These are phyloP conservation scores for Acanthamoeba royreba DNA, from an alignment of 208 protist genomes.

Conservation along the genomic window DNA sequence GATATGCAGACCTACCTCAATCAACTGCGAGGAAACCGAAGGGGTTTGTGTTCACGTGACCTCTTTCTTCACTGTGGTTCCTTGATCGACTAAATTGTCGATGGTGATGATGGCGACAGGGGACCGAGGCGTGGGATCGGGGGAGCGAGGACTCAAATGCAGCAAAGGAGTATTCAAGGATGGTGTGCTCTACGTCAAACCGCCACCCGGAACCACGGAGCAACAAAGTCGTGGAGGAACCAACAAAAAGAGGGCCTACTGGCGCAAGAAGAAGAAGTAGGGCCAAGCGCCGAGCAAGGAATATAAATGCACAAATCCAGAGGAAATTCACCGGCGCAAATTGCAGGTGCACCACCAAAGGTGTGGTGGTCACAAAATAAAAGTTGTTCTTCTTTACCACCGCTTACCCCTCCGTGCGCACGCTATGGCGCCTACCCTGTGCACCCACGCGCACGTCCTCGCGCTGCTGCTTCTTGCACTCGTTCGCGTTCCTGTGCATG, in stretches of 20 bases:
- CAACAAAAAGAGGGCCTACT: not conserved
- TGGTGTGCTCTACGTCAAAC: not conserved
- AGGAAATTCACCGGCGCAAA: no score
- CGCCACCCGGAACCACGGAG: not conserved
- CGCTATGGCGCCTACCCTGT: no score
- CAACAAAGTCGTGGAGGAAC: no score
- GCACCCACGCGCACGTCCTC: no score
- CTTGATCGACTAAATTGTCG: not conserved
- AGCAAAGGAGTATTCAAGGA: not conserved
- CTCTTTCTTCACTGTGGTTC: not conserved
- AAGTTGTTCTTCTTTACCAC: no score
- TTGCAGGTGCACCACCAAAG: no score
- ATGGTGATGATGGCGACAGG: not conserved
- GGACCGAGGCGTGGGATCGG: not conserved
- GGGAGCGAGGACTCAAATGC: not conserved
- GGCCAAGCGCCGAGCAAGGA: no score
- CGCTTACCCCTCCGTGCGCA: no score
- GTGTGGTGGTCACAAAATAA: no score
- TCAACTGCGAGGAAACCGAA: not conserved
- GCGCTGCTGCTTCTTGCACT: not conserved
- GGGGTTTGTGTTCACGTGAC: no score
- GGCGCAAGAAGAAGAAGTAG: not conserved
- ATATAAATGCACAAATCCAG: no score
- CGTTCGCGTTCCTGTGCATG: no score
- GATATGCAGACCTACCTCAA: not conserved